These are phyloP conservation scores for Edaphochlamys debaryana DNA, from an alignment of 139 green algal species.

Conservation along the genomic window DNA sequence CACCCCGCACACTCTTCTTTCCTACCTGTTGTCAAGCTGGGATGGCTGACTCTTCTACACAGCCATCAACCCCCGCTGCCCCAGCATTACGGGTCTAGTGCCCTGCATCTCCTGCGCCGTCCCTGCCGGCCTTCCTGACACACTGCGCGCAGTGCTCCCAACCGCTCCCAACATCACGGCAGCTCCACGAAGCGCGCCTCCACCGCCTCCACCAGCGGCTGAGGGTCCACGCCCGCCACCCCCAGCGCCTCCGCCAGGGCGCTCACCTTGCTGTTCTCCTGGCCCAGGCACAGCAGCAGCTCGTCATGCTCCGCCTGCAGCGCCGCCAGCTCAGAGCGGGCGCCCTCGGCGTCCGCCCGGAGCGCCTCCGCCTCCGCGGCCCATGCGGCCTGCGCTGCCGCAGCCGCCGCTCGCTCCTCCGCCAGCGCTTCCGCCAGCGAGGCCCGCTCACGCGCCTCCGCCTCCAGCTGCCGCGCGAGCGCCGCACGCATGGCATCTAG, in stretches of 20 bases:
- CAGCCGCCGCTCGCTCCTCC: no score
- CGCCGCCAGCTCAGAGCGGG: neutral
- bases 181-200: conserved; percentile 7
- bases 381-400: neutral
- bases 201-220: neutral
- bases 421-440: neutral
- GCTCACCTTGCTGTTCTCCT: conserved; percentile 45
- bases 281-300: conserved; percentile 49
- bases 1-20: no score
- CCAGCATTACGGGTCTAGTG: no score
- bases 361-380: neutral
- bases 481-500: no score
- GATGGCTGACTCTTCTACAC: no score
- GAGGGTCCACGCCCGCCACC: neutral
- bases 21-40: no score
- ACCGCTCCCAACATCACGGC: no score
- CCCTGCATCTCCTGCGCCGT: no score
- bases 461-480: no score
- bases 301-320: neutral
- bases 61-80: no score
- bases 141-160: no score
- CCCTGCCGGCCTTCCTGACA: no score
- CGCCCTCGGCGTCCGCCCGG: neutral
- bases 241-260: conserved; percentile 10
- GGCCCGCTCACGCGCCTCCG: neutral